Conservation (phyloP, 2,329 filamentous ascomycete species). For the Thielaviopsis cerberus region DNA sequence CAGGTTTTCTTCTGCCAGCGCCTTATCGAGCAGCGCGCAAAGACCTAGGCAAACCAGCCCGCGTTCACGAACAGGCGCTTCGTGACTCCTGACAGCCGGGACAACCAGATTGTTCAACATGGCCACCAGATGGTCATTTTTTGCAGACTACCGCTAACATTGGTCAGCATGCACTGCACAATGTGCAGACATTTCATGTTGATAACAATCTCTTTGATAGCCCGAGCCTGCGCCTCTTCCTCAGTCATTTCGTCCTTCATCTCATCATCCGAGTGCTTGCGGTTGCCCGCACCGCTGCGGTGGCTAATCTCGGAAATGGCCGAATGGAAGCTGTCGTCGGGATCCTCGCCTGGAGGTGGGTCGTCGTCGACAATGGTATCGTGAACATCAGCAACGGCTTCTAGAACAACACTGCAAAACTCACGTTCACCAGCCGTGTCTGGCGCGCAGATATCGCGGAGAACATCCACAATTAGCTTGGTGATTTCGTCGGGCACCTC, state of each 20-base stretch:
- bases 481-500: conserved; percentile 86
- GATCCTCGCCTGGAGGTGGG: conserved; percentile 29
- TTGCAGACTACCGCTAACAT: conserved; percentile 73
- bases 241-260: conserved; percentile 26
- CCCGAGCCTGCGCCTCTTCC: conserved; percentile 53
- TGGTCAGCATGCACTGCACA: conserved; percentile 90
- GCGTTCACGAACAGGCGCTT: conserved; percentile 78
- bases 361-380: conserved; percentile 68
- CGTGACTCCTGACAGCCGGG: conserved; percentile 80
- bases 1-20: conserved; percentile 79
- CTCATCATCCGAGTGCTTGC: conserved; percentile 20
- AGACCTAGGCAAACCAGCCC: conserved; percentile 79
- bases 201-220: conserved; percentile 77
- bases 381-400: conserved; percentile 90
- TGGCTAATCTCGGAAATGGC: conserved; percentile 69
- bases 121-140: conserved; percentile 83
- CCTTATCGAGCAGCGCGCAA: conserved; percentile 78
- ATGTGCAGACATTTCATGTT: conserved; percentile 98
- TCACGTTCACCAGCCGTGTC: conserved; percentile 59
- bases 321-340: conserved; percentile 71
- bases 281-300: conserved; percentile 27
- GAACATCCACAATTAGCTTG: conserved; percentile 63
- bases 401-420: conserved; percentile 70
- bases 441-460: conserved; percentile 65
- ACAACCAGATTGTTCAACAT: conserved; percentile 97